Evolutionary conservation across 2,329 filamentous ascomycete species (phyloP), one percentile per base, ranked within the genome.

Genomic region (Talaromyces piceae): DNA sequence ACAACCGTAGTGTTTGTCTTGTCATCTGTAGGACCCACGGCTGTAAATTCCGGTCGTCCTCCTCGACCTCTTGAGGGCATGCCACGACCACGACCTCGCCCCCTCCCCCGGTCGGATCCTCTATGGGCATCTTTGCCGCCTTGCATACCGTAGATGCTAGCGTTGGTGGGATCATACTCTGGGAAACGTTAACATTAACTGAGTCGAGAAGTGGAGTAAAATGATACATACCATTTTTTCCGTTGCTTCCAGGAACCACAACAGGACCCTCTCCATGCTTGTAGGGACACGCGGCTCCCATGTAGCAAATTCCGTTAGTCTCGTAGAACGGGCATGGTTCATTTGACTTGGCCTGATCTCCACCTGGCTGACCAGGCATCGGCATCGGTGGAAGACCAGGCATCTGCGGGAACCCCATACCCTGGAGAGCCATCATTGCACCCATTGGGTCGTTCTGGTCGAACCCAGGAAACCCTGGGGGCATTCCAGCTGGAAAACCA

Each of bases 271-370:
- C 68, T 12, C 76, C 78, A 60, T 83, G 80, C 57, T 80, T 74
- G 55, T 77, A 81, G 0, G 76, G 77, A 61, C 80, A 83, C n/a
- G 72, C 67, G 49, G 68, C 73, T 22, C 80, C 80, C 41, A 76
- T 58, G 11, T 77, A 73, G 59, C 80, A 83, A 53, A 77, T 81
- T 5, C 80, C 80, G 56, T 79, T 78, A 0, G 68, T 77, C 54
- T 82, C 78, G 57, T 81, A 83, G 61, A 81, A 77, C 33, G 69
- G 70, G 60, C 80, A 83, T 46, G 75, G 71, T 63, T 70, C 59
- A 49, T 68, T 58, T 53, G 62, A 60, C 59, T 71, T 60, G 49
- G 63, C 48, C 41, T 58, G 60, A 46, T 66, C 61, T 16, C 64
- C 58, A 13, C 63, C 63, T 46, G 54, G 60, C 12, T 56, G 57